Evolutionary conservation across 352 stramenopile species (phyloP).

Genomic region (Globisporangium nunn): DNA sequence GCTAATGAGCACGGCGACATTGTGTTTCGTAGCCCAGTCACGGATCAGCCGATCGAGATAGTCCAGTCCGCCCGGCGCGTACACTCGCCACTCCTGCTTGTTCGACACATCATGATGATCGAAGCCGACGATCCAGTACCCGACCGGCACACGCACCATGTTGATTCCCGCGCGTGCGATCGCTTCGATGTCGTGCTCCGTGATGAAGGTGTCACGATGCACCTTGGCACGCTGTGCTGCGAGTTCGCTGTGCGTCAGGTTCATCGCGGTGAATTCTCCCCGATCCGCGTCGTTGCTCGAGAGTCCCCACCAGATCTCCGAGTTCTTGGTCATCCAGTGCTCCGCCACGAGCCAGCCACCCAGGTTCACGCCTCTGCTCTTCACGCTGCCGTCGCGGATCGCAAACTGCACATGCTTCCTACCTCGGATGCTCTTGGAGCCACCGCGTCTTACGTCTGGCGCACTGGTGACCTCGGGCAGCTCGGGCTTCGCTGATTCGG

Average conservation of each 20-base stretch:
- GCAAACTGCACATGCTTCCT: constrained; percentile 52
- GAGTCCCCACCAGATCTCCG: constrained; percentile 55
- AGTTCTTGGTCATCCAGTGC: constrained; percentile 62
- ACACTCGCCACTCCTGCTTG: constrained; percentile 37
- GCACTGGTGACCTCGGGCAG: background rate
- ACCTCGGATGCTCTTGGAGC: constrained; percentile 35
- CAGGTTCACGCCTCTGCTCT: constrained; percentile 61
- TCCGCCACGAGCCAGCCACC: constrained; percentile 76
- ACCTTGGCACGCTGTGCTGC: constrained; percentile 26
- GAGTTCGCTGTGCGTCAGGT: constrained; percentile 27
- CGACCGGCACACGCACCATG: constrained; percentile 67
- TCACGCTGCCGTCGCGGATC: constrained; percentile 44
- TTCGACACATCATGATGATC: constrained; percentile 41
- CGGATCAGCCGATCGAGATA: constrained; percentile 52
- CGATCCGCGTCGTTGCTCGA: constrained; percentile 22
- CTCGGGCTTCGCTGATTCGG: too few species aligned
- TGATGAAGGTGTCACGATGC: constrained; percentile 65
- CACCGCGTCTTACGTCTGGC: background rate
- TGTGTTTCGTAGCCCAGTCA: constrained; percentile 35
- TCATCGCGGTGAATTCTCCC: constrained; percentile 61
- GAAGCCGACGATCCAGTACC: constrained; percentile 78
- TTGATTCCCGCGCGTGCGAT: constrained; percentile 64
- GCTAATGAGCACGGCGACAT: constrained; percentile 45
- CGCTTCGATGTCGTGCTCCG: constrained; percentile 46
- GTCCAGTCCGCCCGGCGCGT: constrained; percentile 29